Base-by-base conservation (phyloP, 352 stramenopile genomes). In the Sclerospora graminicola region DNA sequence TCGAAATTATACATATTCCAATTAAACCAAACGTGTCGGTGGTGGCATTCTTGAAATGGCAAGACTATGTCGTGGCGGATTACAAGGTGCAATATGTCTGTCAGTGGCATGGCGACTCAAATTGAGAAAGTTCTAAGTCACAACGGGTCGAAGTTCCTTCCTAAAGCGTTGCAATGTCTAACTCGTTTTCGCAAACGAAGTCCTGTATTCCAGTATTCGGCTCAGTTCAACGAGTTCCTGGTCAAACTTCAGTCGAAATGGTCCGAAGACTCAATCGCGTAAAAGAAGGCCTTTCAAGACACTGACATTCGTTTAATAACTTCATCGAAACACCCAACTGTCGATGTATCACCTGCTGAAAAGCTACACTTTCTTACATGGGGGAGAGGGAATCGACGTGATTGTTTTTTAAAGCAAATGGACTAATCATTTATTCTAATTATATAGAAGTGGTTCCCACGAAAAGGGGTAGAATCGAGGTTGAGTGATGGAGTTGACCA, bases 181-280 rank as follows among this genome's bases (percentile, higher is more conserved):
- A 23, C 48, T 14, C 71, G 88, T 44, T 87, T 90, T 38, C 79
- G 79, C 8, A 72, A 70, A 15, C 73, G 79, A 19, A 85, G 72
- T 34, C 45, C 60, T 2, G 74, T 85, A 37, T 69, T 90, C 35
- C 79, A 85, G 14, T 87, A 84, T 45, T 60, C 68, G n/a, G 48
- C 53, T 32, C 60, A 81, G 49, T 90, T 90, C 48, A 90, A 90
- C 43, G 61, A 70, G 14, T 90, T 82, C 45, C 15, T 90, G 23
- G 57, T 49, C 4, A 51, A 66, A 40, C 53, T 90, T 23, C 88
- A 87, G 56, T 38, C 32, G 0, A 39, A 34, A 7, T 16, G 83
- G 21, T 61, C 54, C 2, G 66, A 82, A 39, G 46, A 61, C 38
- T 84, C 72, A 11, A 37, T 57, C 4, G 64, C 53, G 5, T 88